Percentiles rank a stretch among this genome's conserved stretches.
Evolutionary conservation across 371 early-diverging fungal genomes (phyloP).

Genomic region (Mortierella sp.): DNA sequence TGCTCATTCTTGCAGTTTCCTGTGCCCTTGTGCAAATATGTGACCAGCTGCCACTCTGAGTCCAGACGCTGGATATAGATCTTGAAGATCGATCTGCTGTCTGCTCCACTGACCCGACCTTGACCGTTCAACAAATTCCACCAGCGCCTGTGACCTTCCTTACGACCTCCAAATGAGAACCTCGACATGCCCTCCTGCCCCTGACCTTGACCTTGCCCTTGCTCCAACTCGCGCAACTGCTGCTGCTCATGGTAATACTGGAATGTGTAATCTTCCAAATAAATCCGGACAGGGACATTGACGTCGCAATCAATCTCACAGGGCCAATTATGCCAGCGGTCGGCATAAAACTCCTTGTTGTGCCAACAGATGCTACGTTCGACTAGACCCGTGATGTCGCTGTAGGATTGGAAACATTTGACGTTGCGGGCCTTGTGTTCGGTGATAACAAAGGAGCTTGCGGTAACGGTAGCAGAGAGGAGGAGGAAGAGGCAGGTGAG

Average conservation of each 20-base stretch:
- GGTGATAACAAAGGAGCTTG: slow-evolving; percentile 13
- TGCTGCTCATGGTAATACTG: neutral
- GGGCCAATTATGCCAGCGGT: slow-evolving; percentile 23
- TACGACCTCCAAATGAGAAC: neutral
- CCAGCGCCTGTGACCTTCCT: too few relatives aligned
- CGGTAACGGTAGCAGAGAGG: neutral
- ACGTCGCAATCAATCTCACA: slow-evolving; percentile 19
- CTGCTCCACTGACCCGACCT: neutral
- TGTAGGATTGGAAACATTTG: slow-evolving; percentile 23
- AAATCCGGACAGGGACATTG: slow-evolving; percentile 12
- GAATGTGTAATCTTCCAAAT: slow-evolving; percentile 14
- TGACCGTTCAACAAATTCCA: too few relatives aligned
- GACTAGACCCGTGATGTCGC: slow-evolving; percentile 13
- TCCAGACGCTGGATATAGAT: slow-evolving; percentile 18
- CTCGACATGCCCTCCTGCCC: slow-evolving; percentile 1
- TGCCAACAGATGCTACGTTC: slow-evolving; percentile 19
- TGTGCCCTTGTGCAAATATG: slow-evolving; percentile 16
- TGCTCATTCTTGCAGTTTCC: slow-evolving; percentile 22
- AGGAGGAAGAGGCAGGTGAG: neutral
- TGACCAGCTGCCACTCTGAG: slow-evolving; percentile 26
- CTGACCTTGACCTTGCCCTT: neutral
- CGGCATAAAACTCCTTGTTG: slow-evolving; percentile 17
- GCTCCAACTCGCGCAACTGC: neutral
- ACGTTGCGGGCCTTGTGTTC: slow-evolving; percentile 10
- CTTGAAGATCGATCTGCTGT: slow-evolving; percentile 15